Percentiles rank a stretch among this genome's conserved stretches.
These are phyloP conservation scores for Trichoderma atroviride DNA, from an alignment of 2,329 filamentous ascomycete species.

Conservation along the genomic window DNA sequence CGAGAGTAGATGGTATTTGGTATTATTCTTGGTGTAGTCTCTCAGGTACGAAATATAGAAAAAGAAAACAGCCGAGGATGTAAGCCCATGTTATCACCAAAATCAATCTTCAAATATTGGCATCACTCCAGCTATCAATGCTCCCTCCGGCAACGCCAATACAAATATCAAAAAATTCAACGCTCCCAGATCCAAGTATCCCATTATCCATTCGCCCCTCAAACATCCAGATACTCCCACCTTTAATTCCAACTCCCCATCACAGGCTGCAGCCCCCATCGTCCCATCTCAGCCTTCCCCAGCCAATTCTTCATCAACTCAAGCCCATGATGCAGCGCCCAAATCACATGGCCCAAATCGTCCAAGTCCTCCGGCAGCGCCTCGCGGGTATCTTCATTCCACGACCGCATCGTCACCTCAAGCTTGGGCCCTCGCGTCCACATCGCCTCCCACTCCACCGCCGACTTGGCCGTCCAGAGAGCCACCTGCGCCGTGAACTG, in stretches of 20 bases:
- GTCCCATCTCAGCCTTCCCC: not conserved
- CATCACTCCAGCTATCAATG: too few species aligned
- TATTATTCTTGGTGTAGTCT: not conserved
- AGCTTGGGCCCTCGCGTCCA: constrained; percentile 15
- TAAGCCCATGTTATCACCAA: too few species aligned
- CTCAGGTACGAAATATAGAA: not conserved
- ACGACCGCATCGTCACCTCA: constrained; percentile 8
- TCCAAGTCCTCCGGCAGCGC: constrained; percentile 18
- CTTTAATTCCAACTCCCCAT: not conserved
- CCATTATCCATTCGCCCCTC: not conserved
- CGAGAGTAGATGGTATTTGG: not conserved
- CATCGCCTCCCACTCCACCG: constrained; percentile 19
- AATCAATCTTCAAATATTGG: too few species aligned
- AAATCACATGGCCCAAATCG: constrained; percentile 11
- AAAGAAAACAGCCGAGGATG: not conserved
- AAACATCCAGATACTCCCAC: not conserved
- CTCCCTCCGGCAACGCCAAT: not conserved
- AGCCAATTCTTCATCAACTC: constrained; percentile 15
- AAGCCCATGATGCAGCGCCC: constrained; percentile 17
- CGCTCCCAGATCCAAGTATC: not conserved
- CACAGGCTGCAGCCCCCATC: constrained; percentile 12
- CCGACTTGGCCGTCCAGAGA: constrained; percentile 25
- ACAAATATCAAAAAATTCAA: not conserved
- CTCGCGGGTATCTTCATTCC: not conserved
- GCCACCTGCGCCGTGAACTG: constrained; percentile 24